Evolutionary conservation across 352 stramenopile genomes (phyloP).

Genomic region (Phytophthora citricola): DNA sequence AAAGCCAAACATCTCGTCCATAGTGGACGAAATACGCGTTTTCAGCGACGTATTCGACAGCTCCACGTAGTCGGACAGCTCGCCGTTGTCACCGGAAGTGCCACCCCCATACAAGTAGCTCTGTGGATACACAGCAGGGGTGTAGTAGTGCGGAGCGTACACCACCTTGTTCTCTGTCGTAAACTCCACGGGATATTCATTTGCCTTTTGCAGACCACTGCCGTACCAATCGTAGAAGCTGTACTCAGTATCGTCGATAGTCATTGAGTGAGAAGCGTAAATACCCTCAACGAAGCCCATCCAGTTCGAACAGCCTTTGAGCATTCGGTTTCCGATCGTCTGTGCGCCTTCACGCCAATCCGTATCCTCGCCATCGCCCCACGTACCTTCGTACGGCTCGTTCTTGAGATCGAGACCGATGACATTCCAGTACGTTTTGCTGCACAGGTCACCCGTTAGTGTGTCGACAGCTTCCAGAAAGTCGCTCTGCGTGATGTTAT

Average conservation of each 20-base stretch:
- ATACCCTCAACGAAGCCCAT: slow-evolving; percentile 71
- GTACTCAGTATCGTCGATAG: slow-evolving; percentile 45
- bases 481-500: slow-evolving; percentile 39
- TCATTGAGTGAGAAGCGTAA: slow-evolving; percentile 45
- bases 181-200: slow-evolving; percentile 45
- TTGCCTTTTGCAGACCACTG: slow-evolving; percentile 47
- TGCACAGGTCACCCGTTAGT: slow-evolving; percentile 55
- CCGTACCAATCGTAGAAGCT: slow-evolving; percentile 71
- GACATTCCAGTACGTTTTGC: slow-evolving; percentile 76
- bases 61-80: slow-evolving; percentile 50
- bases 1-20: slow-evolving; percentile 78
- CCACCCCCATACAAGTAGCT: slow-evolving; percentile 58
- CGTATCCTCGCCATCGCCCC: slow-evolving; percentile 46
- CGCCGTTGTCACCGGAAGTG: slow-evolving; percentile 30
- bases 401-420: slow-evolving; percentile 81
- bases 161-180: slow-evolving; percentile 61
- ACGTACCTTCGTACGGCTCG: slow-evolving; percentile 55
- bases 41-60: slow-evolving; percentile 53
- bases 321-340: slow-evolving; percentile 61
- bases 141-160: slow-evolving; percentile 77
- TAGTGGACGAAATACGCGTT: slow-evolving; percentile 49
- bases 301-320: slow-evolving; percentile 63
- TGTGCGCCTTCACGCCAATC: slow-evolving; percentile 54
- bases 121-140: slow-evolving; percentile 59
- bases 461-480: slow-evolving; percentile 55